Base-by-base conservation (phyloP, 1,284 basidiomycete species). In the Phellinidium pouzarii region DNA sequence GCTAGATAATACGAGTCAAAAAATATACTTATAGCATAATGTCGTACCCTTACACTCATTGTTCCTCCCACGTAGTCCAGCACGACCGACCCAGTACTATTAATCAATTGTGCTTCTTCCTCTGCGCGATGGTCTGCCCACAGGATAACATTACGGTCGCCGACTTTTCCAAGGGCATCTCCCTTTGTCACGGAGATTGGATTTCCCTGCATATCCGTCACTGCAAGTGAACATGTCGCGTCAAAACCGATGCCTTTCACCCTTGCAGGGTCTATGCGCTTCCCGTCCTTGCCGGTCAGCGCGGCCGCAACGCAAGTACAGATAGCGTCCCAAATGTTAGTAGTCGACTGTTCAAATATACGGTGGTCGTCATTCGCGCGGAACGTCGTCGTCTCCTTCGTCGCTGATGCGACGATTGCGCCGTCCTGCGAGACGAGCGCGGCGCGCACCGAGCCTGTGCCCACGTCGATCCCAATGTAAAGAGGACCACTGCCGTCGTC, bases 101-200 rank as follows among this genome's bases (percentile, higher is more conserved):
- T 99, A 75, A 99, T 96, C 38, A 85, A 65, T 38, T 89, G 82
- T 0, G 95, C 94, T 67, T 99, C 94, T 61, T 85, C 78, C 69
- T 93, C 87, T 0, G 96, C 95, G 44, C 95, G 81, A 68, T 98
- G 95, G 68, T 95, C 92, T 3, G 92, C 92, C 93, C 92, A 95
- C 1, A 96, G 76, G 45, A 96, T 82, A 54, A 95, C 78, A 68
- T 96, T 91, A 56, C 89, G 77, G 60, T 90, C 83, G 4, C 87
- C 87, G 27, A 67, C 67, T 51, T 71, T 65, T 9, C 88, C 90
- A 4, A 90, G 66, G 22, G 72, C 64, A 1, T 76, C 70, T 1
- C 87, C 89, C 52, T 81, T 82, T 1, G 88, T 91, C 44, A 99
- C 85, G n/a, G 75, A 74, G 34, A 97, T 74, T 0, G 94, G 89